Base-by-base conservation (phyloP, 2,329 filamentous ascomycete genomes). In the Cadophora luteo-olivacea region DNA sequence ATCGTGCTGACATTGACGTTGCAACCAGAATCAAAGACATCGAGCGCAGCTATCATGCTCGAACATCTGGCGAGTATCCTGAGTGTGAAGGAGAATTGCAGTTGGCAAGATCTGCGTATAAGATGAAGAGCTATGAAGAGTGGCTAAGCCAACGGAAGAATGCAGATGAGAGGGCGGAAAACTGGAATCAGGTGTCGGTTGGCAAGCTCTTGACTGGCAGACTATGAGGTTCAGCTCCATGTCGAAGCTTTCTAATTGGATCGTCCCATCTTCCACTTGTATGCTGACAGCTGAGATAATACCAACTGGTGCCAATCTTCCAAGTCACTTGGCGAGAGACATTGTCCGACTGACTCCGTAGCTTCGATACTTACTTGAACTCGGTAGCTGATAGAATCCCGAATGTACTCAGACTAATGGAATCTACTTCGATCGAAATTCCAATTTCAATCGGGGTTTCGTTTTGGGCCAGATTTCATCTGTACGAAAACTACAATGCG, bases 41-140 rank as follows among this genome's bases (percentile, higher is more conserved):
- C 3, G 67, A 69, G 24, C 60, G 45, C 11, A 66, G 66, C 14
- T 64, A 73, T 41, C 24, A 68, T 19, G 63, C 65, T 24, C 60
- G 68, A 12, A 38, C 45, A n/a, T 45, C 60, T 2, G 67, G 69
- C 4, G 63, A 70, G 38, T 70, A 72, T 54, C 66, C 70, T 2
- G 29, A 62, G 14, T 61, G 49, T 24, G 49, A 55, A 16, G 51
- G 48, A 33, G 68, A 72, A 41, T 54, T 68, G 24, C 49, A 60
- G 24, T 25, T 71, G 7, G 68, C 70, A n/a, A 71, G 64, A 16
- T 38, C 54, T 14, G 70, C 67, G 14, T 69, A 54, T 16, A 66
- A 67, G 45, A 70, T 72, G 68, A 71, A 64, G 63, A 70, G 64
- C 1, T 71, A 69, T 45, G 63, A 67, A 25, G 68, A 73, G 22